Evolutionary conservation across 208 protist species (phyloP), one percentile per base, ranked within the genome.

Genomic region (Leishmania aethiopica): DNA sequence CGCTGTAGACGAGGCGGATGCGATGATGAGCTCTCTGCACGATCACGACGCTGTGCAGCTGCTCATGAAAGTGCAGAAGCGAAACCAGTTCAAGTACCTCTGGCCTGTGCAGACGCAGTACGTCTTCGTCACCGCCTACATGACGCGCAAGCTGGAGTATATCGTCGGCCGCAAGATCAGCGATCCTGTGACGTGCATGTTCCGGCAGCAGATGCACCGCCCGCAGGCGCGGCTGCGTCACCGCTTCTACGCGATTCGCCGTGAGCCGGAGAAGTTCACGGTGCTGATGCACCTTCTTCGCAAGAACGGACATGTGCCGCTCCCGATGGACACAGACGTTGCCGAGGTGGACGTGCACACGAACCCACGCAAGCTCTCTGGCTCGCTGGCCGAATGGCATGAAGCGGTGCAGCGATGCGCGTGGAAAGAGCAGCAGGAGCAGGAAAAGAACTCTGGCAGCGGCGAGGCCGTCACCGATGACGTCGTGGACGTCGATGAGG

Each of bases 61-160:
- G 59, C 89, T 97, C 40, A 88, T 85, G 82, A 94, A 94, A 77
- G 84, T 96, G 7, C 91, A 91, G 69, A 92, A 93, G 79, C 89
- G 94, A 35, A 88, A 90, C 51, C 82, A 92, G 79, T 97, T 94
- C 90, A 89, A 93, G 77, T 86, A 96, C 75, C 87, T 97, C 40
- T 97, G 94, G 92, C 94, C 94, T 8, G 94, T 96, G 62, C 87
- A 96, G 77, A 96, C 94, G 25, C 94, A 97, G 84, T 90, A 91
- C 45, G 85, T 97, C 55, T 97, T 97, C 83, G 79, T 80, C 62
- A 91, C 92, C 15, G 76, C 92, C 15, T 96, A 91, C 87, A 91
- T 97, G 49, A 97, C 92, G 17, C 88, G 91, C 13, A 94, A 95
- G 81, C 80, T 97, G 40, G 90, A 95, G 80, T 89, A 92, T 82